Conservation (phyloP, 2,329 filamentous ascomycete species). For the Chaetothyriales sp. region DNA sequence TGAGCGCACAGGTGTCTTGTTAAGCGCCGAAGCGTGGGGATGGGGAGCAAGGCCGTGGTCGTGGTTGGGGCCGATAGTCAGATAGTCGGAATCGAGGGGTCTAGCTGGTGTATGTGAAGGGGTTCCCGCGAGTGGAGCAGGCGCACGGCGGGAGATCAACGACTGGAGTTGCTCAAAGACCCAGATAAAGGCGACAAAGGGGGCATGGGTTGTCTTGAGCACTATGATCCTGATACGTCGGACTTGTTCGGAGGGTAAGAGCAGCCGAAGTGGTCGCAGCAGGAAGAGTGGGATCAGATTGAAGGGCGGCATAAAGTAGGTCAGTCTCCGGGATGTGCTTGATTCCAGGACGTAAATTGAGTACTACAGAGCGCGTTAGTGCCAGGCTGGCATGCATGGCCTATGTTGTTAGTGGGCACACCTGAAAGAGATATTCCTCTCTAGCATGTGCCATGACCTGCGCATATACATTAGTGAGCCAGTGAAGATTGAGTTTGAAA, state of each 20-base stretch:
- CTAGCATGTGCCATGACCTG: slow-evolving; percentile 45
- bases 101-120: not conserved
- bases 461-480: not conserved
- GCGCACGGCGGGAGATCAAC: slow-evolving; percentile 14
- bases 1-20: not conserved
- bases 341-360: slow-evolving; percentile 33
- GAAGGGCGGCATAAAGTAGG: slow-evolving; percentile 37
- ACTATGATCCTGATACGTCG: slow-evolving; percentile 44
- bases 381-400: not conserved
- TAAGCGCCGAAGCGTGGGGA: not conserved
- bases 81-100: not conserved
- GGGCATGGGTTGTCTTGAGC: slow-evolving; percentile 45
- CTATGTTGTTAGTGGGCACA: slow-evolving; percentile 21
- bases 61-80: not conserved
- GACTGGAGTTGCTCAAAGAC: slow-evolving; percentile 35
- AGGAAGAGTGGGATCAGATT: slow-evolving; percentile 45
- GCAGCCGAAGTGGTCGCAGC: slow-evolving; percentile 44
- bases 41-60: not conserved
- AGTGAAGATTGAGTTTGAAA: not conserved
- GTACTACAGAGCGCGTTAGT: slow-evolving; percentile 19
- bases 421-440: slow-evolving; percentile 49
- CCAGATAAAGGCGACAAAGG: slow-evolving; percentile 44
- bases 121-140: not conserved
- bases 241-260: slow-evolving; percentile 41
- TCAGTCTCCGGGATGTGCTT: slow-evolving; percentile 33